phyloP scores from a whole-genome alignment of 2,329 filamentous ascomycete species.

The Sporothrix brunneoviolacea region DNA sequence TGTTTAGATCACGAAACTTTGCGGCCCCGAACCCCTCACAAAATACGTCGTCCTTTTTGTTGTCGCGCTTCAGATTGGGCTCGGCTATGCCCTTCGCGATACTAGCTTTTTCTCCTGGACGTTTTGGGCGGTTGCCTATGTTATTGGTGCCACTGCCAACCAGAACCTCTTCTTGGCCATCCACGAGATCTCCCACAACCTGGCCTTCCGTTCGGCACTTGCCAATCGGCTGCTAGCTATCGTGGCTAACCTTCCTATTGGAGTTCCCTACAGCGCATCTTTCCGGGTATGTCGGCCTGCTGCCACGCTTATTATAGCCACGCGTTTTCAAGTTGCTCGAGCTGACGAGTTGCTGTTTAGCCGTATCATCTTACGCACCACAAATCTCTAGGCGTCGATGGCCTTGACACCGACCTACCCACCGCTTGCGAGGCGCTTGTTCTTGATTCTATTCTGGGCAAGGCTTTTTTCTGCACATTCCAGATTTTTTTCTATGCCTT shows the following conservation, averaged over 20 bases:
- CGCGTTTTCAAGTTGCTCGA: no score
- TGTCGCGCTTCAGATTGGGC: conserved; percentile 71
- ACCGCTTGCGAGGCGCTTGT: conserved; percentile 87
- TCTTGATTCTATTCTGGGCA: conserved; percentile 89
- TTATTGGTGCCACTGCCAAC: conserved; percentile 90
- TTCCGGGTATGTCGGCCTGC: conserved; percentile 64
- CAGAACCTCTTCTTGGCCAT: conserved; percentile 98
- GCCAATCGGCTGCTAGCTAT: conserved; percentile 85
- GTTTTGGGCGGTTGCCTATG: conserved; percentile 82
- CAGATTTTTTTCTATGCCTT: conserved; percentile 98
- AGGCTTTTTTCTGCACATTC: conserved; percentile 98
- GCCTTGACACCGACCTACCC: conserved; percentile 91
- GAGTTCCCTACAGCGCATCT: conserved; percentile 89
- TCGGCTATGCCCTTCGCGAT: conserved; percentile 70
- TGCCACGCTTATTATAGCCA: no score
- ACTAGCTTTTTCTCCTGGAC: conserved; percentile 74
- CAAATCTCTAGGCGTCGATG: conserved; percentile 95
- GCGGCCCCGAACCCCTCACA: conserved; percentile 89
- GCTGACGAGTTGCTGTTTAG: no score
- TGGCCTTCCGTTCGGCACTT: conserved; percentile 76
- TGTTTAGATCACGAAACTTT: conserved; percentile 83
- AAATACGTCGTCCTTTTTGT: conserved; percentile 87
- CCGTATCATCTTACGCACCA: conserved; percentile 98
- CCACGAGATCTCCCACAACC: conserved; percentile 97
- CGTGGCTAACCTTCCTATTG: conserved; percentile 92